A percentile compares a stretch with the other conserved stretches of the same genome.
phyloP scores from a whole-genome alignment of 306 rosid genomes.

The Canavalia ensiformis region DNA sequence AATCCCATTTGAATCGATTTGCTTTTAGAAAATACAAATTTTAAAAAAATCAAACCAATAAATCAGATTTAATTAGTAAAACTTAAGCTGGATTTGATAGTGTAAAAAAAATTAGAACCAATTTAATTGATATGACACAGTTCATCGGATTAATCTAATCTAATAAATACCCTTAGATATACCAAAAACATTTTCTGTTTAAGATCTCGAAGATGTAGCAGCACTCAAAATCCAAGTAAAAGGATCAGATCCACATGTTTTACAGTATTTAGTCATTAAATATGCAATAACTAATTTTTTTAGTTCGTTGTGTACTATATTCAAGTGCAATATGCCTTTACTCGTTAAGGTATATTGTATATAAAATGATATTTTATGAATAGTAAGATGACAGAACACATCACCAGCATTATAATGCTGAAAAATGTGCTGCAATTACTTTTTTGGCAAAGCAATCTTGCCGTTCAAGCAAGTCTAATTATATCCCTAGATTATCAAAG shows the following conservation, averaged over 20 bases:
- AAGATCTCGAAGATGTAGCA: not conserved
- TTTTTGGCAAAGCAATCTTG: conserved; percentile 30
- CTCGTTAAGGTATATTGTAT: conserved; percentile 46
- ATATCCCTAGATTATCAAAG: not conserved
- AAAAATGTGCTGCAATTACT: conserved; percentile 4
- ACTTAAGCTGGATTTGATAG: no score
- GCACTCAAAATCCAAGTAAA: not conserved
- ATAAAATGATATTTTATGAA: not conserved
- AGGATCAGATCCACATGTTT: not conserved
- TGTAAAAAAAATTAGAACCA: no score
- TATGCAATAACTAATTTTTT: not conserved
- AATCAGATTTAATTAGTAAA: no score
- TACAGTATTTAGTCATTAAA: not conserved
- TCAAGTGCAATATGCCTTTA: conserved; percentile 40
- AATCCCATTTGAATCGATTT: no score
- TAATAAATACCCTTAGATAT: no score
- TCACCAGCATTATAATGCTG: not conserved
- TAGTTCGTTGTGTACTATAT: not conserved
- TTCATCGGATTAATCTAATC: no score
- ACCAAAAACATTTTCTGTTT: no score
- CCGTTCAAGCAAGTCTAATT: conserved; percentile 47
- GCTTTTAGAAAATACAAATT: no score
- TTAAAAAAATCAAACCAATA: no score
- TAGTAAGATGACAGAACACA: not conserved
- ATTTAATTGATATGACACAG: no score